Percentiles rank a stretch among this genome's conserved stretches.
Conservation (phyloP, 2,329 filamentous ascomycete species). For the Emmonsiellopsis sp. region DNA sequence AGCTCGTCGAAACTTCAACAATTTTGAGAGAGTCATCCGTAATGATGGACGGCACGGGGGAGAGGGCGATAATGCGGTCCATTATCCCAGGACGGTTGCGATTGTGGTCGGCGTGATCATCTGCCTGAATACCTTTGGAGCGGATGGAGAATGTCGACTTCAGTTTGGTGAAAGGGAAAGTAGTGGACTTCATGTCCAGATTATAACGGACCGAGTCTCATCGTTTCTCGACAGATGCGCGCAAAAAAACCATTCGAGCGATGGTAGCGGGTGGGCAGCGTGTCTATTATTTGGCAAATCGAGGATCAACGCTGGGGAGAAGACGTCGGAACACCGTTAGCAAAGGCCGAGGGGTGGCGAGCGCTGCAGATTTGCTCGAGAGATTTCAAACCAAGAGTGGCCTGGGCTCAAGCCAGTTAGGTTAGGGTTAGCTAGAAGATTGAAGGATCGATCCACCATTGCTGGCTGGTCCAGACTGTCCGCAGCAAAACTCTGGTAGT, state of each 20-base stretch:
- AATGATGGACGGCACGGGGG: constrained; percentile 30
- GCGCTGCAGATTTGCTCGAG: no score
- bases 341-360: no score
- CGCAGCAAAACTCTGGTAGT: no score
- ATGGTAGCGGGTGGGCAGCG: no score
- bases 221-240: neutral
- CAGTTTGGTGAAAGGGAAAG: neutral
- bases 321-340: neutral
- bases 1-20: constrained; percentile 36
- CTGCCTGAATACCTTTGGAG: neutral
- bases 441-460: no score
- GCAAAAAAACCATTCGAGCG: neutral
- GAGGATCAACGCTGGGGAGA: no score
- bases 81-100: constrained; percentile 5
- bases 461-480: no score
- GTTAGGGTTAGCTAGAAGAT: no score
- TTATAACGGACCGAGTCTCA: neutral
- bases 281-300: no score
- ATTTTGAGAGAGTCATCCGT: constrained; percentile 28
- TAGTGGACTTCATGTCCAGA: neutral
- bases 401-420: no score
- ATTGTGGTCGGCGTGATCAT: neutral
- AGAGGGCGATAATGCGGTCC: constrained; percentile 17
- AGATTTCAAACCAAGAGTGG: no score
- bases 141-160: neutral